phyloP scores from a whole-genome alignment of 441 rosid species.

The Populus tomentosa region DNA sequence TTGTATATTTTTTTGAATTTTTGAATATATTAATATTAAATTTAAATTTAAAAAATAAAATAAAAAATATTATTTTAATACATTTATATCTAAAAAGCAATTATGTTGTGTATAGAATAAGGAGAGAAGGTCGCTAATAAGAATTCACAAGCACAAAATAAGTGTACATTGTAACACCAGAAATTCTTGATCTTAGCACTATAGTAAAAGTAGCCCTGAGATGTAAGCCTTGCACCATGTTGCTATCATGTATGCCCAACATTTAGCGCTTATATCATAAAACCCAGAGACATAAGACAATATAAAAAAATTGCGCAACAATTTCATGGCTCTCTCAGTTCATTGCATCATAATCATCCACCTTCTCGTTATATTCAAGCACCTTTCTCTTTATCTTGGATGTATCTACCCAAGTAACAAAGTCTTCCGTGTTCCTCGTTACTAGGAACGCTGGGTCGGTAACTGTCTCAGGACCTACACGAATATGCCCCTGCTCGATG shows the following conservation, averaged over 20 bases:
- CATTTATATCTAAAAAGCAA: too few relatives aligned
- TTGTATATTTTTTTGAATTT: too few relatives aligned
- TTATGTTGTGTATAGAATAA: too few relatives aligned
- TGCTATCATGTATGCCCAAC: neutral
- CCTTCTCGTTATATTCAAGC: constrained; percentile 70
- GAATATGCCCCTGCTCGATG: constrained; percentile 88
- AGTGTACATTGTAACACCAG: neutral
- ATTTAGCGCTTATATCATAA: neutral
- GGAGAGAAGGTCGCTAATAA: too few relatives aligned
- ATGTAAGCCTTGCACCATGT: neutral
- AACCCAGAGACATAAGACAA: neutral
- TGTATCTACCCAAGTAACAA: constrained; percentile 92
- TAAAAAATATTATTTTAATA: too few relatives aligned
- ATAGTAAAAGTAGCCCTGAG: too few relatives aligned
- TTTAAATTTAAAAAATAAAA: too few relatives aligned
- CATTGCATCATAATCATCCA: constrained; percentile 87
- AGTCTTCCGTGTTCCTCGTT: constrained; percentile 92
- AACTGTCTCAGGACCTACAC: constrained; percentile 88
- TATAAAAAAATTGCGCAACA: neutral
- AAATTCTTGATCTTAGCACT: neutral
- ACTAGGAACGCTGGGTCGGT: constrained; percentile 89
- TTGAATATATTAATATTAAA: too few relatives aligned
- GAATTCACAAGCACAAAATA: too few relatives aligned
- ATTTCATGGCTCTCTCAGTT: constrained; percentile 25
- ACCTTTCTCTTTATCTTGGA: constrained; percentile 90